phyloP scores from a whole-genome alignment of 2,329 filamentous ascomycete species.

The Parafenestella ontariensis region DNA sequence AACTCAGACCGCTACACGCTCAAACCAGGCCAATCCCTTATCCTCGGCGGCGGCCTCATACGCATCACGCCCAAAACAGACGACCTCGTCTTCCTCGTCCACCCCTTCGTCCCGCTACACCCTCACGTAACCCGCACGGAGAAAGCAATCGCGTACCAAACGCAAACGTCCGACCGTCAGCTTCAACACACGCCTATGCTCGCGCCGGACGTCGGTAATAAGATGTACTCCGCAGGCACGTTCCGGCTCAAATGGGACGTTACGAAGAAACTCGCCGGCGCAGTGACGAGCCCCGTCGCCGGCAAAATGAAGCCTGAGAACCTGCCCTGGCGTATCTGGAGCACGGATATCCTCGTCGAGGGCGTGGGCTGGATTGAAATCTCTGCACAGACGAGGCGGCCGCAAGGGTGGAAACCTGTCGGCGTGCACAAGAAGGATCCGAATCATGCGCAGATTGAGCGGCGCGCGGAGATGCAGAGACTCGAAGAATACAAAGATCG shows the following conservation, averaged over 20 bases:
- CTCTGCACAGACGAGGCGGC: conserved; percentile 74
- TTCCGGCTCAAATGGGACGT: conserved; percentile 83
- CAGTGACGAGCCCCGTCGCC: conserved; percentile 69
- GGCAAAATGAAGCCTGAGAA: conserved; percentile 69
- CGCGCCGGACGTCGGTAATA: conserved; percentile 44
- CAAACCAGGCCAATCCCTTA: conserved; percentile 77
- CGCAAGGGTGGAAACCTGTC: conserved; percentile 38
- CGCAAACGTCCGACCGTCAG: conserved; percentile 58
- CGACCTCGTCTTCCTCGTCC: conserved; percentile 74
- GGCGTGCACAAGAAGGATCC: conserved; percentile 59
- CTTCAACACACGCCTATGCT: conserved; percentile 71
- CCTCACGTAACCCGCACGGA: conserved; percentile 79
- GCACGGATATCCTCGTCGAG: conserved; percentile 86
- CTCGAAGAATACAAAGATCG: conserved; percentile 19
- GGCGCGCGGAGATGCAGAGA: conserved; percentile 10
- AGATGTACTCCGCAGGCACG: conserved; percentile 66
- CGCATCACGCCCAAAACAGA: conserved; percentile 79
- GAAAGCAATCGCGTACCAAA: conserved; percentile 79
- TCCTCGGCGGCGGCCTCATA: conserved; percentile 82
- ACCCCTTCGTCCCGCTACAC: conserved; percentile 82
- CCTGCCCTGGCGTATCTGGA: conserved; percentile 80
- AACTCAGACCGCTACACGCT: conserved; percentile 76
- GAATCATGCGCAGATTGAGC: conserved; percentile 31
- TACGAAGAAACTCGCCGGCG: conserved; percentile 78
- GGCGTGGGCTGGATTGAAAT: conserved; percentile 94